phyloP scores from a whole-genome alignment of 306 rosid genomes.

The Sesbania bispinosa region DNA sequence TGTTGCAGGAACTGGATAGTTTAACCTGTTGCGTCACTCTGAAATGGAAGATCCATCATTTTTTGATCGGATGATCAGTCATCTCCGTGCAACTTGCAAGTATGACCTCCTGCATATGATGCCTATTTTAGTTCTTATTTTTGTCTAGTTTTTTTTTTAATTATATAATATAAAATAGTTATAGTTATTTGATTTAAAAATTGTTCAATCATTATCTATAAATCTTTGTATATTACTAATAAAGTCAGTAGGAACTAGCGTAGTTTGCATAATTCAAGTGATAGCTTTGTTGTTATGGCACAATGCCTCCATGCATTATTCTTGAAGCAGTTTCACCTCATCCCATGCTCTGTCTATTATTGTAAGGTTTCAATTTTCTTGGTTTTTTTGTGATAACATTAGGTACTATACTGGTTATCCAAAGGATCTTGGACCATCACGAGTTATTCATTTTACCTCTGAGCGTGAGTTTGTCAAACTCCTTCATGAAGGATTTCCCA shows the following conservation, averaged over 20 bases:
- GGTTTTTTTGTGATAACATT: neutral
- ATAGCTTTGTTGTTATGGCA: slow-evolving; percentile 1
- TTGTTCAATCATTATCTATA: neutral
- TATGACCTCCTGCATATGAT: slow-evolving; percentile 32
- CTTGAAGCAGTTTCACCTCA: neutral
- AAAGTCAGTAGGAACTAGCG: neutral
- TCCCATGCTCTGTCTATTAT: neutral
- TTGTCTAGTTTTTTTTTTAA: neutral
- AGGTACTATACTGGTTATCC: slow-evolving; percentile 91
- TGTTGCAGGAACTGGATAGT: slow-evolving; percentile 29
- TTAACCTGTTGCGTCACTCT: neutral
- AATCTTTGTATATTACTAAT: neutral
- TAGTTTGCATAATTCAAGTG: neutral
- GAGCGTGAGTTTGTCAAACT: slow-evolving; percentile 88
- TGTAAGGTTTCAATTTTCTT: neutral
- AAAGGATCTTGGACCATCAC: slow-evolving; percentile 83
- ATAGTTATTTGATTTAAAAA: neutral
- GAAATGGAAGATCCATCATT: slow-evolving; percentile 61
- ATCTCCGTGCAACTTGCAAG: slow-evolving; percentile 81
- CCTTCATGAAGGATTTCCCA: slow-evolving; percentile 85
- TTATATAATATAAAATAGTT: neutral
- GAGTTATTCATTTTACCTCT: slow-evolving; percentile 80
- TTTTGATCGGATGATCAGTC: slow-evolving; percentile 53
- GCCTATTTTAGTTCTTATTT: neutral
- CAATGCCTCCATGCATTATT: neutral